These are phyloP conservation scores for Suillus plorans DNA, from an alignment of 768 basidiomycete genomes.

Conservation along the genomic window DNA sequence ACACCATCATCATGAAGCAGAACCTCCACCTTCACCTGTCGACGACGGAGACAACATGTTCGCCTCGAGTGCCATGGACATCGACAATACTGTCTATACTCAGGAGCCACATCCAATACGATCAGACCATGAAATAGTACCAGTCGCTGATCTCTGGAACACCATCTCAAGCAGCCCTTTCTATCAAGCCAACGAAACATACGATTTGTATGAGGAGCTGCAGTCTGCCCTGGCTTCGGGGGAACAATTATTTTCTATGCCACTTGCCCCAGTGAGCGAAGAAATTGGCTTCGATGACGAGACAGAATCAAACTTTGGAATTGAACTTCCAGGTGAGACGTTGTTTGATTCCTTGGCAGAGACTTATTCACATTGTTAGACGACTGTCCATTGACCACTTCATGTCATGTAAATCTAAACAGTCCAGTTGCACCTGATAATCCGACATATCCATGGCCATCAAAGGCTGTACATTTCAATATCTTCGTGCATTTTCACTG, in stretches of 20 bases:
- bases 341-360: not conserved
- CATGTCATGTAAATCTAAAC: not conserved
- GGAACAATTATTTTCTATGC: slow-evolving; percentile 7
- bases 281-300: slow-evolving; percentile 30
- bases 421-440: slow-evolving; percentile 31
- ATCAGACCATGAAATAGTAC: not conserved
- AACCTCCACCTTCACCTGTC: not conserved
- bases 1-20: not conserved
- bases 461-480: slow-evolving; percentile 4
- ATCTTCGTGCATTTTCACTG: not conserved
- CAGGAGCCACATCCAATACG: not conserved
- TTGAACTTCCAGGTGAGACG: not conserved
- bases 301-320: not conserved
- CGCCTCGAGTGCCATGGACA: not conserved
- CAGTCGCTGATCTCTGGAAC: not conserved
- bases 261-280: not conserved
- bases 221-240: slow-evolving; percentile 3
- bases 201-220: slow-evolving; percentile 7
- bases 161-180: not conserved
- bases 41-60: too few relatives aligned
- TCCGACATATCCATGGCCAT: slow-evolving; percentile 9
- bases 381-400: not conserved
- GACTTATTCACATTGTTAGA: not conserved
- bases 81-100: not conserved
- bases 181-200: not conserved